Percentiles rank a stretch among this genome's conserved stretches.
These are phyloP conservation scores for Dunaliella primolecta DNA, from an alignment of 139 green algal genomes.

Conservation along the genomic window DNA sequence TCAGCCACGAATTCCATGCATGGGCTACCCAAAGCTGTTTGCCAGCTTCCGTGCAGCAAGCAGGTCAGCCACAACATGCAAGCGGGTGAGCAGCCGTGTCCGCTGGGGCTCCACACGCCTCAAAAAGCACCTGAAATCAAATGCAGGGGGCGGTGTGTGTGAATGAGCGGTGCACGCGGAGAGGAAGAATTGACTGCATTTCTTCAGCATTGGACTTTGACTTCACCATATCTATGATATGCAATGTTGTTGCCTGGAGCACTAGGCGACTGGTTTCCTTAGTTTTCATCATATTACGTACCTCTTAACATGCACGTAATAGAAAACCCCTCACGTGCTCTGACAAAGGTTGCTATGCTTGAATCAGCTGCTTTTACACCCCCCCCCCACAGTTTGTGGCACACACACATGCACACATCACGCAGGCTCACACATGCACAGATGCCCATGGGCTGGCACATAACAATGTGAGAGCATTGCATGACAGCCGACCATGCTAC, in stretches of 20 bases:
- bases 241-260: background rate
- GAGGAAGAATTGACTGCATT: too few relatives aligned
- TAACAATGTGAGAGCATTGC: too few relatives aligned
- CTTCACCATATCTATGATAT: background rate
- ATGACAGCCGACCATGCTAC: too few relatives aligned
- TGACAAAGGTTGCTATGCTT: too few relatives aligned
- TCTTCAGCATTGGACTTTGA: too few relatives aligned
- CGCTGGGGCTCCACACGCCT: background rate
- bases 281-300: background rate
- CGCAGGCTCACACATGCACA: too few relatives aligned
- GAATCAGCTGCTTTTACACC: too few relatives aligned
- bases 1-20: too few relatives aligned
- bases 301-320: background rate
- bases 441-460: too few relatives aligned
- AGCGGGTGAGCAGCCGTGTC: background rate
- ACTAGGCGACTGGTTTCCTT: background rate
- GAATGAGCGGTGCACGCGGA: background rate
- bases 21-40: background rate
- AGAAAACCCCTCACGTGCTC: background rate
- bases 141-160: background rate
- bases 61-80: background rate
- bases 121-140: background rate
- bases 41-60: background rate
- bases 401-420: too few relatives aligned
- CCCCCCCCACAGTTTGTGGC: too few relatives aligned